Evolutionary conservation across 371 early-diverging fungal genomes (phyloP), one percentile per base, ranked within the genome.

Genomic region (Apophysomyces ossiformis): DNA sequence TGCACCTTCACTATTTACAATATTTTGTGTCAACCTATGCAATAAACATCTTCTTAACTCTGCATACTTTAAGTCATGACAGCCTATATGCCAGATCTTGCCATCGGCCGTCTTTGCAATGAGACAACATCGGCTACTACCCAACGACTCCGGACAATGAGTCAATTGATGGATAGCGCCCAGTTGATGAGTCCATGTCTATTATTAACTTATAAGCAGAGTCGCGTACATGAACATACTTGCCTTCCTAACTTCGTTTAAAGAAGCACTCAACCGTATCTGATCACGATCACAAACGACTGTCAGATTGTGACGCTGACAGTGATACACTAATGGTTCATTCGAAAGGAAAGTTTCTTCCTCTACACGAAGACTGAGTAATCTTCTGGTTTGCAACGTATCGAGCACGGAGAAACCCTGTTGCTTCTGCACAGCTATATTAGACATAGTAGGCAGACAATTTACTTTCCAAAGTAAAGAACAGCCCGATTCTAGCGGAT

Each of bases 61-160:
- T 21, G 32, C 54, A 11, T 50, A 50, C 54, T 21, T 50, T n/a
- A 50, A 50, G 21, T 50, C 54, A 8, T n/a, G 54, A 21, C 9
- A 16, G 5, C 9, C 21, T 50, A 50, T 1, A 32, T 50, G 54
- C 54, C 54, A 50, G 4, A 50, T 16, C 21, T 50, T 21, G 21
- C 54, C 54, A 18, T 8, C 18, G 0, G 54, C 21, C 9, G 54
- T 50, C 4, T 5, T 16, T 16, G 54, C 54, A 9, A 50, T n/a
- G 54, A 50, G 21, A 21, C 54, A 50, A 21, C 54, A 50, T 5
- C 21, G n/a, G 54, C 21, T 11, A 50, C 18, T 50, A 21, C 8
- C 21, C 9, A 21, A 50, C 21, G 54, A 50, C 21, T 50, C 54
- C 35, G 54, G 54, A 11, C 54, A 50, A 21, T 50, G 54, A n/a